Evolutionary conservation across 1,284 basidiomycete species (phyloP), one percentile per base, ranked within the genome.

Genomic region (Pyrrhoderma lamaoense): DNA sequence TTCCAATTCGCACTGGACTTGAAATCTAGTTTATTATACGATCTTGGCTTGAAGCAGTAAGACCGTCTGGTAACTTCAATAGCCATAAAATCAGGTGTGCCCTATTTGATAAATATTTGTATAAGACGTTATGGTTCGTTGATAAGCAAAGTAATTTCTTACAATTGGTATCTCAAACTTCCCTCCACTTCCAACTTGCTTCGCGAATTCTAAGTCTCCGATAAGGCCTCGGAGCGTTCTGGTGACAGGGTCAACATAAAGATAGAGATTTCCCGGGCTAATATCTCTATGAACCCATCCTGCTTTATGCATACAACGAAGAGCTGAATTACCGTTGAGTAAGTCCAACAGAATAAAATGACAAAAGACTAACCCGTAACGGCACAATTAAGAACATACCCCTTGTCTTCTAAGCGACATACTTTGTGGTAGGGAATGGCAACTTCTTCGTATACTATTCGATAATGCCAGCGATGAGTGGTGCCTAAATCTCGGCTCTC

Each of bases 171-270:
- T n/a, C n/a, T n/a, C 11, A 31, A 5, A 31, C 7, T 31, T 31
- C 11, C 27, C 11, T 31, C 11, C 11, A 5, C 11, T 11, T 11
- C 27, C 27, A 11, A 11, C 27, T 31, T 8, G 11, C 36, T 47
- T 47, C 22, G 47, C 47, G n/a, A 39, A 49, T 2, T 49, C 47
- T 11, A 49, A 18, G 14, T 49, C 47, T n/a, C 47, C 47, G 2
- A 49, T 37, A 11, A 49, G 21, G 5, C 47, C 47, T 3, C 23
- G 18, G 5, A 5, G 5, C 11, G 27, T 5, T 5, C 11, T 31
- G 11, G 27, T 31, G 27, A 5, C 11, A 31, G 27, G 27, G n/a
- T 27, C 47, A 11, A 14, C 16, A 27, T 21, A 40, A 19, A 23
- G 38, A 19, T 49, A 40, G 18, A 49, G n/a, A 22, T 49, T 49